Evolutionary conservation across 176 grass and related monocot species (phyloP).

Genomic region (Carex scoparia): DNA sequence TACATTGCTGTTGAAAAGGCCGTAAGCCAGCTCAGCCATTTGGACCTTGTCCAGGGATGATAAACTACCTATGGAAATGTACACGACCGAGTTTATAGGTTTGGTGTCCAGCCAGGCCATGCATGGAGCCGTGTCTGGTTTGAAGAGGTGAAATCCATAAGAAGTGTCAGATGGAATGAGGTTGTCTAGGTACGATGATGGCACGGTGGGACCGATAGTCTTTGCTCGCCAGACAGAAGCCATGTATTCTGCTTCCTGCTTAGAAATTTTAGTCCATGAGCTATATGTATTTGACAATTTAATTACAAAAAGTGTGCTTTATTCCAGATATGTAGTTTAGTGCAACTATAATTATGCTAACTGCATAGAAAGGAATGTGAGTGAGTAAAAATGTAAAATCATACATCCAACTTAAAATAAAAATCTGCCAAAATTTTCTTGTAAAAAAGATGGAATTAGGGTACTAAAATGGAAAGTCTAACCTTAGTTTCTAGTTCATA

Average conservation of each 20-base stretch:
- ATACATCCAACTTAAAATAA: background rate
- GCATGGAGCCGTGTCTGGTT: background rate
- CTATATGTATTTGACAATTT: background rate
- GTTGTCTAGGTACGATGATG: background rate
- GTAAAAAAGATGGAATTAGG: background rate
- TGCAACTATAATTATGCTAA: background rate
- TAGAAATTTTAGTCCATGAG: background rate
- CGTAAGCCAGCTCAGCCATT: background rate
- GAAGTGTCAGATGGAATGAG: background rate
- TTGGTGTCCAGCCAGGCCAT: background rate
- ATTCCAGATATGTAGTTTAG: background rate
- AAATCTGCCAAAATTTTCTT: background rate
- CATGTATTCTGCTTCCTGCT: slow-evolving; percentile 5
- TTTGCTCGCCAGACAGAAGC: background rate
- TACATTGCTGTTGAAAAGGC: background rate
- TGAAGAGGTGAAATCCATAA: background rate
- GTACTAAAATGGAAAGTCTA: background rate
- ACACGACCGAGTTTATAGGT: background rate
- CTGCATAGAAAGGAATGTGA: no score
- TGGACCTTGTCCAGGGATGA: background rate
- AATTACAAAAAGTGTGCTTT: background rate
- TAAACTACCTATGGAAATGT: background rate
- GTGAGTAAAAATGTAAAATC: slow-evolving; percentile 1
- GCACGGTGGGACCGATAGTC: background rate
- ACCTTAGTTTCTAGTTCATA: slow-evolving; percentile 71